A percentile compares a stretch with the other conserved stretches of the same genome.
Conservation (phyloP, 78 protist genomes). For the Polysphondylium violaceum region DNA sequence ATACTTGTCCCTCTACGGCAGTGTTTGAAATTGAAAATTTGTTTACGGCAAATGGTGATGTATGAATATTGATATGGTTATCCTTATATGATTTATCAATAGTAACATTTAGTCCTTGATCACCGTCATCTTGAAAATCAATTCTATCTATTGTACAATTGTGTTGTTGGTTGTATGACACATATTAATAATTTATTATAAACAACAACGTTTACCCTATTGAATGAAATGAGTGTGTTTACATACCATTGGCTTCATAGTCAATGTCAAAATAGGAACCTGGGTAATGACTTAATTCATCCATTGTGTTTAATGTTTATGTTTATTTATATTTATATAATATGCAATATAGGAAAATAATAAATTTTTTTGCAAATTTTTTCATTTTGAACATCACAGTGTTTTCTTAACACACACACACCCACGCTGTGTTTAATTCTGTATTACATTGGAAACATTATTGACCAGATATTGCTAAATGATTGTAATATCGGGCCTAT, state of each 20-base stretch:
- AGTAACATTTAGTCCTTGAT: not conserved
- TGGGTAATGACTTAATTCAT: not conserved
- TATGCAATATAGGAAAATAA: too few relatives aligned
- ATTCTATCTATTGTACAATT: slow-evolving; percentile 1
- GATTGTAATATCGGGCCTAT: too few relatives aligned
- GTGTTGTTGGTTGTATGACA: not conserved
- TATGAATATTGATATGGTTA: not conserved
- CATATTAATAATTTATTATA: not conserved
- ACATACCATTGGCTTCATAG: not conserved
- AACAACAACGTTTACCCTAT: not conserved
- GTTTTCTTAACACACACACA: too few relatives aligned
- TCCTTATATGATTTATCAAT: not conserved
- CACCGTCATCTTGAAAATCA: slow-evolving; percentile 7
- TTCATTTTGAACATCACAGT: too few relatives aligned
- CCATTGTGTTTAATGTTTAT: not conserved
- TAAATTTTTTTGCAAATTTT: too few relatives aligned
- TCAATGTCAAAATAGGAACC: not conserved
- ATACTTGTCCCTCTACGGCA: too few relatives aligned
- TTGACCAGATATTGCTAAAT: too few relatives aligned
- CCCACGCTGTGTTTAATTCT: too few relatives aligned
- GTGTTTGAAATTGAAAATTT: not conserved
- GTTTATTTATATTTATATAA: too few relatives aligned
- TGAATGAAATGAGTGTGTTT: too few relatives aligned
- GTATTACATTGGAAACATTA: too few relatives aligned
- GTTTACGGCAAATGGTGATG: not conserved